Evolutionary conservation across 2,329 filamentous ascomycete genomes (phyloP).

Genomic region (Aspergillus sclerotialis): DNA sequence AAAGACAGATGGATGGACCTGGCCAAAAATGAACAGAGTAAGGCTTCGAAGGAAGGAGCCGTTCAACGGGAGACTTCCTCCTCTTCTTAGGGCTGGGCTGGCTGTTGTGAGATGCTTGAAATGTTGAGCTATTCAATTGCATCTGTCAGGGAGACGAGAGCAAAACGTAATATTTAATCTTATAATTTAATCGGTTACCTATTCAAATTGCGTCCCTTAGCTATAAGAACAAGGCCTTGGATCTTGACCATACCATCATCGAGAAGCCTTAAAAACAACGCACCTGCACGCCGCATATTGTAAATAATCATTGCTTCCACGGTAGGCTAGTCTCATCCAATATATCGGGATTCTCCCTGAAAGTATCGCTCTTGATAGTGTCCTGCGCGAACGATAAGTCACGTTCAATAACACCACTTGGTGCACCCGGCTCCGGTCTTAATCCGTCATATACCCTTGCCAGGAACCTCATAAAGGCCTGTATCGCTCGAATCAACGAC

Average conservation of each 20-base stretch:
- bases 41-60: background rate
- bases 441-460: constrained; percentile 7
- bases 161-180: too few species aligned
- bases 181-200: too few species aligned
- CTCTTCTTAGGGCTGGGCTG: too few species aligned
- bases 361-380: constrained; percentile 4
- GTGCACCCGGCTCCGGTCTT: constrained; percentile 1
- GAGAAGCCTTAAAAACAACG: too few species aligned
- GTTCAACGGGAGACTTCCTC: too few species aligned
- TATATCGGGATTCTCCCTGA: constrained; percentile 5
- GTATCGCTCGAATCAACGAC: background rate
- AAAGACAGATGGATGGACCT: background rate
- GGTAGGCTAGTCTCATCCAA: constrained; percentile 1
- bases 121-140: too few species aligned
- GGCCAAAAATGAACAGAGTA: background rate
- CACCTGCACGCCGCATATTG: too few species aligned
- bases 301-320: background rate
- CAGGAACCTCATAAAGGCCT: constrained; percentile 9
- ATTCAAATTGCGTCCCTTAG: too few species aligned
- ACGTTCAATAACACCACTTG: constrained; percentile 5
- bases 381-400: constrained; percentile 8
- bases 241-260: too few species aligned
- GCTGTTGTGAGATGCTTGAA: too few species aligned
- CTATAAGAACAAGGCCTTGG: too few species aligned
- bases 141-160: too few species aligned